Base-by-base conservation (phyloP, 2,329 filamentous ascomycete genomes). In the Ascochyta viciae-villosae region DNA sequence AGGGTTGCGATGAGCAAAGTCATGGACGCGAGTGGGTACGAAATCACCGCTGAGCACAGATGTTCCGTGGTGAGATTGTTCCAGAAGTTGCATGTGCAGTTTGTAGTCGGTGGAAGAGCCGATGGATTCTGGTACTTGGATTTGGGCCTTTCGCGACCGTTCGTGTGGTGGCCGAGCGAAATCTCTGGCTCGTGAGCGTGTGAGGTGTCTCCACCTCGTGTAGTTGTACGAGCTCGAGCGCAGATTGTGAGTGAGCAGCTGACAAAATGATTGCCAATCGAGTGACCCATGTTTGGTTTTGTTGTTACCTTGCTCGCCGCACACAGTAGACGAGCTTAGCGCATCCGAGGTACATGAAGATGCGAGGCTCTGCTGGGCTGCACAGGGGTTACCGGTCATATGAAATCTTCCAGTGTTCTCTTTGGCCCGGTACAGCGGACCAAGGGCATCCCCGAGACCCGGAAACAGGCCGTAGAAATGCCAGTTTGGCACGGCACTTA, bases 31-130 rank as follows among this genome's bases (percentile, higher is more conserved):
- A n/a, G 43, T 42, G 29, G 43, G 24, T 26, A 38, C 16, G 9
- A 44, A 44, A 51, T 51, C 48, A 44, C 48, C 31, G 33, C 23
- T 38, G 24, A 22, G 50, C 50, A 53, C 50, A 53, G 50, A 53
- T 42, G 37, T 53, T 53, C 39, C 38, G 43, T 53, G 37, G 50
- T 10, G 9, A 42, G 43, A 35, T 12, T 13, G 29, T 41, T 37
- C 37, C 24, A 13, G 43, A 42, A 27, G 19, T 22, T 24, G 3
- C 13, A 5, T 22, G 38, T 26, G 27, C 22, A 27, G 23, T 3
- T 10, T 3, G 27, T 29, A 7, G 26, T 27, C 9, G 22, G 13
- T n/a, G 12, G 19, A 19, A 19, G 19, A 19, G 19, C 2, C 19
- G 19, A 19, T 19, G 19, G 19, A 19, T 19, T 19, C 19, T 19